Percentiles rank a stretch among this genome's conserved stretches.
Conservation (phyloP, 306 rosid species). For the Casuarina equisetifolia region DNA sequence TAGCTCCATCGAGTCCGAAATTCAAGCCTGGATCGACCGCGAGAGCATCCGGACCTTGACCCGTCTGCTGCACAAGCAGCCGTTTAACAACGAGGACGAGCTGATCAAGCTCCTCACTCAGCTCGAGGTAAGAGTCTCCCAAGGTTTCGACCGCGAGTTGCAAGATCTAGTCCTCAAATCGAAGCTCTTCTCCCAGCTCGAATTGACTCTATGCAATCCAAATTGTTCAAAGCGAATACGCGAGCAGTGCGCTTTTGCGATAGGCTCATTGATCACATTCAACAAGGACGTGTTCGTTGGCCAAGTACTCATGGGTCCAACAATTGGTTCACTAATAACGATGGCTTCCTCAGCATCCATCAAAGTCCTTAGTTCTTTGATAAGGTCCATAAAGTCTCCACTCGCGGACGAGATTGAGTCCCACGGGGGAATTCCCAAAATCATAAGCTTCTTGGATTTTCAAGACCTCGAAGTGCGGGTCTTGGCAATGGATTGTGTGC, state of each 20-base stretch:
- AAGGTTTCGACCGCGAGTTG: constrained; percentile 67
- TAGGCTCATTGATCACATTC: constrained; percentile 59
- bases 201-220: constrained; percentile 44
- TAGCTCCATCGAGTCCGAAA: constrained; percentile 59
- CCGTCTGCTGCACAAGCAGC: constrained; percentile 26
- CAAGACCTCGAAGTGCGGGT: constrained; percentile 38
- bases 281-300: constrained; percentile 94
- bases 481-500: constrained; percentile 56
- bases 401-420: constrained; percentile 80
- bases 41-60: constrained; percentile 50
- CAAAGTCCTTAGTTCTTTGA: constrained; percentile 49
- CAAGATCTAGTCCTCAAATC: constrained; percentile 65
- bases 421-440: constrained; percentile 51
- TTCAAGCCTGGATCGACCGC: constrained; percentile 91
- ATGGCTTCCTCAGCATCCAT: constrained; percentile 53
- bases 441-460: constrained; percentile 45
- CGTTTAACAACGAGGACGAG: constrained; percentile 23
- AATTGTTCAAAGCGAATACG: constrained; percentile 39
- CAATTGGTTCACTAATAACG: constrained; percentile 41
- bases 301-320: constrained; percentile 64
- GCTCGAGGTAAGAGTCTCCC: constrained; percentile 54
- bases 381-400: constrained; percentile 73
- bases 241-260: constrained; percentile 49
- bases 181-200: constrained; percentile 52
- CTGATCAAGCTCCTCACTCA: constrained; percentile 41